Evolutionary conservation across 257 asterid species (phyloP), one percentile per base, ranked within the genome.

Genomic region (Nicotiana undulata): DNA sequence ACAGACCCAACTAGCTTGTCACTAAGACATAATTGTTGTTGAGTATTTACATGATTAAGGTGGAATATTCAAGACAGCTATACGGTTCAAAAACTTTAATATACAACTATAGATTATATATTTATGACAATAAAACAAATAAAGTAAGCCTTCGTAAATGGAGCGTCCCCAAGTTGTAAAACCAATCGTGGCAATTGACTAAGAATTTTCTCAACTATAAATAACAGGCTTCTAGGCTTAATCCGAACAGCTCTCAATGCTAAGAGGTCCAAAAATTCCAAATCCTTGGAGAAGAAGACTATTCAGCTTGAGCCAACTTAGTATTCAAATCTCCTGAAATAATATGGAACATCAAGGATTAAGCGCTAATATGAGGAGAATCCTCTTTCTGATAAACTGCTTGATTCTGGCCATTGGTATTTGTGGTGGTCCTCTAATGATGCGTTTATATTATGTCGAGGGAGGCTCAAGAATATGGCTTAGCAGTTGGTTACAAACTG

Each of bases 391-490:
- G 6, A 68, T 40, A 12, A 68, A 68, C 16, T 40, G 12, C 20
- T 5, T 68, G 7, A 1, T 68, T 11, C 0, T 40, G 0, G 49
- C 58, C 2, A 34, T 68, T 68, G 77, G 77, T 5, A 5, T 20
- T 5, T 68, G 77, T 68, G 77, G 77, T 11, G 77, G 77, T 0
- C 77, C 77, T 40, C 3, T 68, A 1, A 40, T 68, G 20, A 20
- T 68, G 77, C 77, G 77, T 40, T 37, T 68, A 68, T 68, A 68
- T 68, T 68, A 10, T 20, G 77, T 68, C 4, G 77, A 68, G 6
- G 77, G 77, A 20, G 77, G 77, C 13, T 44, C 28, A 20, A 68
- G 58, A 68, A 3, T 68, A 10, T 68, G 77, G 77, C 13, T 68
- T 20, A 68, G 46, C 24, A 68, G 77, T 20, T 68, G 34, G 56